phyloP scores from a whole-genome alignment of 257 asterid genomes.

The Osmanthus fragrans region DNA sequence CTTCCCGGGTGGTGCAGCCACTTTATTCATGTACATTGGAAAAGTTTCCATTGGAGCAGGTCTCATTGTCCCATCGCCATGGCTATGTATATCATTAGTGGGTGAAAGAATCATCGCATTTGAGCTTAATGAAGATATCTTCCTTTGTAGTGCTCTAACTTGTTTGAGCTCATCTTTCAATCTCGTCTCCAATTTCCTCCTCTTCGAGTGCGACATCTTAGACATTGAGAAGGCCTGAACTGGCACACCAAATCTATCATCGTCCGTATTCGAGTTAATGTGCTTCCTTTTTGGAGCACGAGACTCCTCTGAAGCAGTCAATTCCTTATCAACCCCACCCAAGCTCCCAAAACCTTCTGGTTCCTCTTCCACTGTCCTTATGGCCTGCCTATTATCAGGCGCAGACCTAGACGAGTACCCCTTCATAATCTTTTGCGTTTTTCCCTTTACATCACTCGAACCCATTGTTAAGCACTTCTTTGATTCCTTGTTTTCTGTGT shows the following conservation, averaged over 20 bases:
- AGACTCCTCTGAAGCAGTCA: slow-evolving; percentile 45
- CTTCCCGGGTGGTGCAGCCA: slow-evolving; percentile 35
- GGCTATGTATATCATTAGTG: slow-evolving; percentile 38
- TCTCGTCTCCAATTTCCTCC: slow-evolving; percentile 54
- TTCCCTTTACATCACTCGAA: too few relatives aligned
- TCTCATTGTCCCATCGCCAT: slow-evolving; percentile 46
- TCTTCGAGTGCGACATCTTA: slow-evolving; percentile 58
- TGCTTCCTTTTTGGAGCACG: slow-evolving; percentile 36
- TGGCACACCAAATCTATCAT: slow-evolving; percentile 37
- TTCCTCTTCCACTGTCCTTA: too few relatives aligned
- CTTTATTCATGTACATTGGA: slow-evolving; percentile 32
- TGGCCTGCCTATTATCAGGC: too few relatives aligned
- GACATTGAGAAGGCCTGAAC: slow-evolving; percentile 47
- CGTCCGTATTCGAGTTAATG: slow-evolving; percentile 39
- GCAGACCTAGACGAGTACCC: too few relatives aligned
- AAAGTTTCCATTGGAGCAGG: slow-evolving; percentile 43
- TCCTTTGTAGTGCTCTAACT: slow-evolving; percentile 60
- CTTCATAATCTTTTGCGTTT: too few relatives aligned
- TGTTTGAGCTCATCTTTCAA: slow-evolving; percentile 67
- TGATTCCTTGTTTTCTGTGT: too few relatives aligned
- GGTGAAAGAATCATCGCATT: slow-evolving; percentile 35
- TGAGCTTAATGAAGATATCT: slow-evolving; percentile 38
- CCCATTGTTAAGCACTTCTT: too few relatives aligned
- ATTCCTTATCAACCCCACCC: background rate
- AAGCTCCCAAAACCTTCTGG: too few relatives aligned